Base-by-base conservation (phyloP, 352 stramenopile genomes). In the Phytopythium oedochilum region DNA sequence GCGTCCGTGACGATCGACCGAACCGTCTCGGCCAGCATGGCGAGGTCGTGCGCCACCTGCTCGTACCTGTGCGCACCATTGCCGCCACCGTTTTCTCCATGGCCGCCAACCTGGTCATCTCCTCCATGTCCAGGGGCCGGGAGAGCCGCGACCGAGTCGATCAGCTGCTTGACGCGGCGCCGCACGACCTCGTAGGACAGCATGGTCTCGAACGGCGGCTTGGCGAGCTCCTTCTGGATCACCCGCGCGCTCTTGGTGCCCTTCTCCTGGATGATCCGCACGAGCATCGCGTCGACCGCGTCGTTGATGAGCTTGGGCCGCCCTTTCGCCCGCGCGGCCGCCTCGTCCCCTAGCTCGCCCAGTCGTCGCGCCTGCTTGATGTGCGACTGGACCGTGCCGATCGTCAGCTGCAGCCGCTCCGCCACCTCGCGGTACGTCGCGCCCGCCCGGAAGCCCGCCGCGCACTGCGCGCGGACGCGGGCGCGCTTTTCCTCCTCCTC, bases 11-110 rank as follows among this genome's bases (percentile, higher is more conserved):
- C 74, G 43, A 85, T 83, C 10, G 73, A 69, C 2, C 72, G 68
- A 40, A 88, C 74, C 1, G 77, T 88, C 50, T 86, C 73, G 3
- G 77, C 77, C 8, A 88, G 55, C 70, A 88, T 79, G 52, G 78
- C 73, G 35, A 86, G 66, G 36, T 88, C 67, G 10, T 59, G 64
- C 26, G 73, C 63, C 5, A 70, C 53, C 5, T 57, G 51, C 36
- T 47, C 23, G 12, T 54, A 15, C 17, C 50, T 48, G 38, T 7
- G 48, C 38, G 20, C 10, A 3, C 47, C 10, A 14, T n/a, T 20
- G 5, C 20, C 25, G 1, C 10, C 28, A 29, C 8, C 31, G 6
- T 39, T 31, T 6, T 32, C 32, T 17, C 32, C 31, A 31, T 18
- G 10, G 14, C 0, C 35, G 46, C 5, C 12, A 22, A 28, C 12